phyloP scores from a whole-genome alignment of 2,329 filamentous ascomycete genomes.

The Microascus cirrosus region DNA sequence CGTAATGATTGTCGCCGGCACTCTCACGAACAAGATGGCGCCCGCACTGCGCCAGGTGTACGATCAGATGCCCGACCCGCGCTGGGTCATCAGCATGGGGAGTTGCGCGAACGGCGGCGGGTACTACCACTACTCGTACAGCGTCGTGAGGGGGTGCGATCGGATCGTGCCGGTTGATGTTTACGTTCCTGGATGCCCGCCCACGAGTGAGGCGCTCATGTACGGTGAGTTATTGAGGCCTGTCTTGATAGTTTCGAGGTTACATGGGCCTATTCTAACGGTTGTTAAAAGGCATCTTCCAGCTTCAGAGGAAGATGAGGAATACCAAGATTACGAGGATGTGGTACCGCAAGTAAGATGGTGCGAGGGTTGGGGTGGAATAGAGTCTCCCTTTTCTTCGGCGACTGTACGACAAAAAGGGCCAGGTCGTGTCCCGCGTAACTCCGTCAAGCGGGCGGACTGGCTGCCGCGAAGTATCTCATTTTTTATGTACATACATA shows the following conservation, averaged over 20 bases:
- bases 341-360: constrained; percentile 44
- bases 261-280: neutral
- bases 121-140: constrained; percentile 82
- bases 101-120: constrained; percentile 77
- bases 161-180: constrained; percentile 70
- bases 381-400: neutral
- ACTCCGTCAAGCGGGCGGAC: neutral
- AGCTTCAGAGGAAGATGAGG: constrained; percentile 68
- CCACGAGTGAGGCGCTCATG: constrained; percentile 49
- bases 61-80: constrained; percentile 89
- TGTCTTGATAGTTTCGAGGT: neutral
- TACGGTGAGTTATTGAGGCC: constrained; percentile 29
- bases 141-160: constrained; percentile 64
- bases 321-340: constrained; percentile 42
- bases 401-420: neutral
- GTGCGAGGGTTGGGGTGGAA: neutral
- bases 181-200: constrained; percentile 67
- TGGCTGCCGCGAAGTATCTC: neutral
- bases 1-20: constrained; percentile 89
- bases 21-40: constrained; percentile 93
- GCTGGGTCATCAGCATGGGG: constrained; percentile 78
- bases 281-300: constrained; percentile 42
- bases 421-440: neutral
- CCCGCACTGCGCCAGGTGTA: constrained; percentile 83
- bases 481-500: neutral